Percentiles rank a stretch among this genome's conserved stretches.
phyloP scores from a whole-genome alignment of 179 eudicot genomes.

The Gypsophila paniculata region DNA sequence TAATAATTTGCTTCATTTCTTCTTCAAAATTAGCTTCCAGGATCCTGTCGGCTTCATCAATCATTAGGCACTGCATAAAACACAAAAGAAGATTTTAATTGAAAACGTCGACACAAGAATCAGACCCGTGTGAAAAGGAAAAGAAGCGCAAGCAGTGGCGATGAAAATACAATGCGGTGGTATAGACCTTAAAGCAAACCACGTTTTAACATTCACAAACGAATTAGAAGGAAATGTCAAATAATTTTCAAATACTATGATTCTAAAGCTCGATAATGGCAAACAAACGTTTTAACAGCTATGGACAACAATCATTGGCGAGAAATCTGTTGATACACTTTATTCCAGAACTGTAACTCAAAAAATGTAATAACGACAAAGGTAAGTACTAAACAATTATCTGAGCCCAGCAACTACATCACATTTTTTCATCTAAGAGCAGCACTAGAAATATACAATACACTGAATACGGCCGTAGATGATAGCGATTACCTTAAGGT shows the following conservation, averaged over 20 bases:
- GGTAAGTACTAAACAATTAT: too few relatives aligned
- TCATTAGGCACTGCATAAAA: conserved; percentile 60
- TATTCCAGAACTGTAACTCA: neutral
- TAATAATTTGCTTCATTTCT: conserved; percentile 83
- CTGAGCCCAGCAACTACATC: too few relatives aligned
- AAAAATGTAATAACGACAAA: neutral
- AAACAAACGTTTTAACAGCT: too few relatives aligned
- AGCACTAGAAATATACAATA: neutral
- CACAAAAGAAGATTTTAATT: neutral
- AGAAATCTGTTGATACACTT: neutral
- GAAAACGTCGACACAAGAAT: neutral
- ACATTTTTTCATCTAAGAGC: neutral
- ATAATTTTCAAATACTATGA: too few relatives aligned
- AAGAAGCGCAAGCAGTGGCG: neutral
- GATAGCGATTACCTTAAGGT: conserved; percentile 47
- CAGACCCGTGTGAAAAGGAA: neutral
- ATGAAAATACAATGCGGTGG: neutral
- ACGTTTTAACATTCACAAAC: neutral
- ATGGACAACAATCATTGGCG: neutral
- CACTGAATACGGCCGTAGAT: neutral
- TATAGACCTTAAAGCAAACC: too few relatives aligned
- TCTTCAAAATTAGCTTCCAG: conserved; percentile 92
- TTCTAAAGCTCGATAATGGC: too few relatives aligned
- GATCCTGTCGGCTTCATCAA: conserved; percentile 96
- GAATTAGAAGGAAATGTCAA: too few relatives aligned